Conservation (phyloP, 305 asterid genomes). For the Coffea humblotiana region DNA sequence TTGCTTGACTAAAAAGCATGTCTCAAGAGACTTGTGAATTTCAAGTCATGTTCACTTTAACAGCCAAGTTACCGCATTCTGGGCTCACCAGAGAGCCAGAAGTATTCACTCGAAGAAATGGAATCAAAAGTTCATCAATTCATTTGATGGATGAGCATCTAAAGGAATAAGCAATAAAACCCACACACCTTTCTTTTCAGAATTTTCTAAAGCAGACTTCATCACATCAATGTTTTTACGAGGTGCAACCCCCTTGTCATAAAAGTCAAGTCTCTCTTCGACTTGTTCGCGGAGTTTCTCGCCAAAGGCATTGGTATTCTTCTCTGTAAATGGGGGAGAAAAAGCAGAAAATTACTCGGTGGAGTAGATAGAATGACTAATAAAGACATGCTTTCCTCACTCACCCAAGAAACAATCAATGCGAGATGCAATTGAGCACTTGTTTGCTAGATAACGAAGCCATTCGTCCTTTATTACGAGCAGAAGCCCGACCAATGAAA, state of each 20-base stretch:
- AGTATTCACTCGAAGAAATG: not conserved
- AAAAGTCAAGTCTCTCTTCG: constrained; percentile 91
- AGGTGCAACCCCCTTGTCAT: constrained; percentile 97
- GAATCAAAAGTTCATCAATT: not conserved
- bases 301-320: constrained; percentile 70
- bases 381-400: constrained; percentile 2
- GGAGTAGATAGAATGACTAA: not conserved
- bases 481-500: constrained; percentile 97
- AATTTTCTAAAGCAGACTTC: constrained; percentile 68
- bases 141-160: not conserved
- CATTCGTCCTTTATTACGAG: constrained; percentile 88
- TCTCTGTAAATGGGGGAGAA: constrained; percentile 40
- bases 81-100: not conserved
- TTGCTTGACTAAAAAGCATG: not conserved
- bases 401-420: constrained; percentile 87
- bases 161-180: not conserved
- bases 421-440: constrained; percentile 97
- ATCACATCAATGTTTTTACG: constrained; percentile 89
- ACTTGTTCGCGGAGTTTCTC: constrained; percentile 98
- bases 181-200: constrained; percentile 50
- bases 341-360: not conserved
- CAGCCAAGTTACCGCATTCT: not conserved
- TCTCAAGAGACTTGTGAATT: not conserved
- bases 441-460: constrained; percentile 98
- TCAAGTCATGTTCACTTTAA: not conserved